Evolutionary conservation across 108 stramenopile species (phyloP).

Genomic region (Discostella stelligeroides): DNA sequence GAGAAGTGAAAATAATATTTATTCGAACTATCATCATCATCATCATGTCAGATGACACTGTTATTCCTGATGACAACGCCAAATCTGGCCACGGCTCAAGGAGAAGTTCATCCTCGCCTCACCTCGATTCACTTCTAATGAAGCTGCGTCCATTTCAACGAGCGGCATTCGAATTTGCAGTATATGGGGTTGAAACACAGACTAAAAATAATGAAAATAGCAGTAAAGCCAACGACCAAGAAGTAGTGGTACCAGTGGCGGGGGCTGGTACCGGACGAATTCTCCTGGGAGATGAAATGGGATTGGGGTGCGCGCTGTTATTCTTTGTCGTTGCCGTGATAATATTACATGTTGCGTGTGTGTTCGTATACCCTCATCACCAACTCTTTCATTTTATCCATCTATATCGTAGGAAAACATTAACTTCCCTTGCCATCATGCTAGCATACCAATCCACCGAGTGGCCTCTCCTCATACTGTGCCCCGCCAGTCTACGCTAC

Average conservation of each 20-base stretch:
- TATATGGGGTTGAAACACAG: conserved; percentile 32
- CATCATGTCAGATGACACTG: too few species aligned
- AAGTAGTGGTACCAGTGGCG: too few species aligned
- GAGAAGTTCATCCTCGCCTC: conserved; percentile 1
- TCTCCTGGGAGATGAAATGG: conserved; percentile 92
- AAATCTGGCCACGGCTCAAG: too few species aligned
- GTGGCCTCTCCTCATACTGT: conserved; percentile 90
- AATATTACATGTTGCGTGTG: background rate
- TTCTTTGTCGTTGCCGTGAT: background rate
- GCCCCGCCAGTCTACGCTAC: conserved; percentile 80
- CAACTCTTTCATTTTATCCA: background rate
- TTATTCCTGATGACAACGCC: too few species aligned
- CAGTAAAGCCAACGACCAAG: too few species aligned
- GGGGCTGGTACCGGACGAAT: conserved; percentile 68
- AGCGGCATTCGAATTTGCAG: conserved; percentile 68
- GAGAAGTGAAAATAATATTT: too few species aligned
- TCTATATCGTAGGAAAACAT: conserved; percentile 56
- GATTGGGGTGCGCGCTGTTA: conserved; percentile 61
- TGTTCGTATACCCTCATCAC: background rate
- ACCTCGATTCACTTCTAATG: conserved; percentile 37
- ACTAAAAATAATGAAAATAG: background rate
- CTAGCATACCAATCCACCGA: conserved; percentile 61
- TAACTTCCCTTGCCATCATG: conserved; percentile 84
- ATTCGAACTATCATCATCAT: too few species aligned
- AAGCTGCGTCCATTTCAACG: conserved; percentile 74